phyloP scores from a whole-genome alignment of 768 basidiomycete species.

The Boletus bicolor region DNA sequence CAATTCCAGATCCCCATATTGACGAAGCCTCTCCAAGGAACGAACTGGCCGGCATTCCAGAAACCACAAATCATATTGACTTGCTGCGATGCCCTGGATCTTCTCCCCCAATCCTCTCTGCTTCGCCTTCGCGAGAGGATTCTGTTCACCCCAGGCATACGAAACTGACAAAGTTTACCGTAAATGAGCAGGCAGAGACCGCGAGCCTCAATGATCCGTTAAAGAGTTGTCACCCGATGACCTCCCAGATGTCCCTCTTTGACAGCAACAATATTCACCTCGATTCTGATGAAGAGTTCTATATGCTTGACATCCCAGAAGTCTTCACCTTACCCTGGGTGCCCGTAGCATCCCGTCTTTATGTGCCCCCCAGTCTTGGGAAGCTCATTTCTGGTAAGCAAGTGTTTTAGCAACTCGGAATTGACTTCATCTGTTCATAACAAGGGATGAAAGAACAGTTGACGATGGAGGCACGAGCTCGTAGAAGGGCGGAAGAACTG shows the following conservation, averaged over 20 bases:
- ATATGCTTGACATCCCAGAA: constrained; percentile 35
- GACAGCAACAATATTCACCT: background rate
- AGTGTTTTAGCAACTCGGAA: background rate
- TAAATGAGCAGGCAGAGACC: background rate
- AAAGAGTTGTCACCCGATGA: background rate
- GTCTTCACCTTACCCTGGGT: constrained; percentile 34
- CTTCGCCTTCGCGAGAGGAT: background rate
- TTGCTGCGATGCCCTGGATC: background rate
- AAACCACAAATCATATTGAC: background rate
- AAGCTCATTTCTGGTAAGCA: constrained; percentile 35
- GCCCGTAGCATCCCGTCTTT: constrained; percentile 26
- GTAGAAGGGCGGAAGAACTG: constrained; percentile 32
- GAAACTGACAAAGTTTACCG: background rate
- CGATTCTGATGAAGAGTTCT: constrained; percentile 25
- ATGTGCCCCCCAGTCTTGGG: constrained; percentile 35
- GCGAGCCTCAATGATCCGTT: background rate
- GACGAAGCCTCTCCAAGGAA: background rate
- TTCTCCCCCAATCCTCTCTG: background rate
- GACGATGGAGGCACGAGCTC: constrained; percentile 29
- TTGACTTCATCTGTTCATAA: background rate
- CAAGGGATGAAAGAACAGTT: constrained; percentile 36
- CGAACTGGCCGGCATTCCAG: background rate
- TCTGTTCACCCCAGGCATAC: background rate
- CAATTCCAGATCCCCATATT: background rate
- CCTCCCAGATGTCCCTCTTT: background rate